phyloP scores from a whole-genome alignment of 2,329 filamentous ascomycete genomes.

The Paraphoma chrysanthemicola region DNA sequence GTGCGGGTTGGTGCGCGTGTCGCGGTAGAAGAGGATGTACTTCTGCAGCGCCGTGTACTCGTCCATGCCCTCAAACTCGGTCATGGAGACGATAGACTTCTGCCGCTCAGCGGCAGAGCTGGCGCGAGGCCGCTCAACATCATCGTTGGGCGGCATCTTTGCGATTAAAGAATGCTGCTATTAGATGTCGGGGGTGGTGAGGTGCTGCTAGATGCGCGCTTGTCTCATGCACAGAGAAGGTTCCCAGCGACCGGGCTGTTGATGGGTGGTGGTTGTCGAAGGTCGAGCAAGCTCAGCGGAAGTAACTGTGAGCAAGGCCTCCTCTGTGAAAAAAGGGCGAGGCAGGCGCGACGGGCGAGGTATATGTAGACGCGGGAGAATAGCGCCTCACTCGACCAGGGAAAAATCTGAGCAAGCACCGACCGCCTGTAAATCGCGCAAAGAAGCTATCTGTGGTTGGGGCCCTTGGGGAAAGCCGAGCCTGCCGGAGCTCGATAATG shows the following conservation, averaged over 20 bases:
- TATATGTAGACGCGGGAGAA: conserved; percentile 25
- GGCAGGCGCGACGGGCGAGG: conserved; percentile 28
- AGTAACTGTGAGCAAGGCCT: conserved; percentile 37
- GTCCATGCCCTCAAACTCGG: conserved; percentile 58
- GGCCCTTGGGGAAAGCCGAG: conserved; percentile 18
- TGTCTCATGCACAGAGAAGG: conserved; percentile 35
- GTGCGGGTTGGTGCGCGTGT: conserved; percentile 60
- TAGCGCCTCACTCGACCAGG: conserved; percentile 23
- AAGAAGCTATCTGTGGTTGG: conserved; percentile 20
- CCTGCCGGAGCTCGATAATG: conserved; percentile 16
- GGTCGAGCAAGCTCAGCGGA: conserved; percentile 36
- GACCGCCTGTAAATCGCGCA: conserved; percentile 14
- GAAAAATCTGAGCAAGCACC: conserved; percentile 36
- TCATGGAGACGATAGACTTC: conserved; percentile 44
- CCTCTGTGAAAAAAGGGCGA: conserved; percentile 31
- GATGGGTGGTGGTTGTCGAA: conserved; percentile 20
- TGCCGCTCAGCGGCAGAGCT: conserved; percentile 39
- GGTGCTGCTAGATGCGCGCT: conserved; percentile 19
- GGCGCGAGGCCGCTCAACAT: conserved; percentile 44
- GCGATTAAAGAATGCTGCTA: conserved; percentile 26
- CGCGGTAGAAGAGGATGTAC: conserved; percentile 72
- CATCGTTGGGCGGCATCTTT: conserved; percentile 36
- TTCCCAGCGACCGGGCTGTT: conserved; percentile 29
- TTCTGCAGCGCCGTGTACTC: conserved; percentile 71
- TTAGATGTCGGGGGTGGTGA: conserved; percentile 15